A percentile compares a stretch with the other conserved stretches of the same genome.
phyloP scores from a whole-genome alignment of 805 yeast species.

The Wickerhamiella qilinensis region DNA sequence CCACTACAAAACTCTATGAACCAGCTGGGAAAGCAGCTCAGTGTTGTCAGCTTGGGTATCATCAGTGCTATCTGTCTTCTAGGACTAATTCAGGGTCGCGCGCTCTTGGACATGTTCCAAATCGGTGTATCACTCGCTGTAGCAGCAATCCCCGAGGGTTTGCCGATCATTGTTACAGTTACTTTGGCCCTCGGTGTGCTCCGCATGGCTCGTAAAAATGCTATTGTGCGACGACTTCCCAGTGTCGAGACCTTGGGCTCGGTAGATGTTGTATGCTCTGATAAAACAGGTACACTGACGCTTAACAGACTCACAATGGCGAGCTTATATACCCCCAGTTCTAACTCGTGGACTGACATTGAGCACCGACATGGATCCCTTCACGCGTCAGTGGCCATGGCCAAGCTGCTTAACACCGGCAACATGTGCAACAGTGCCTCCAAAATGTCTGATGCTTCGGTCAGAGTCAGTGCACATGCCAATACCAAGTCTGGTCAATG shows the following conservation, averaged over 20 bases:
- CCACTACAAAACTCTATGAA: constrained; percentile 95
- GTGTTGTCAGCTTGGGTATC: constrained; percentile 66
- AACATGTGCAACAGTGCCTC: constrained; percentile 23
- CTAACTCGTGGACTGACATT: constrained; percentile 11
- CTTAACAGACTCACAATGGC: constrained; percentile 28
- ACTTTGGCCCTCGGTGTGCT: constrained; percentile 91
- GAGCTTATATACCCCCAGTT: constrained; percentile 9
- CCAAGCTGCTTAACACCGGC: constrained; percentile 17
- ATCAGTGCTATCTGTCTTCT: constrained; percentile 84
- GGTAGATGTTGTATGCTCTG: constrained; percentile 37
- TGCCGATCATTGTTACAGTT: constrained; percentile 95
- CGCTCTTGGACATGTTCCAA: constrained; percentile 96
- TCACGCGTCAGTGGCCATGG: constrained; percentile 9
- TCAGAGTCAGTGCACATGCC: constrained; percentile 14
- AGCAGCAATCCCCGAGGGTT: constrained; percentile 98
- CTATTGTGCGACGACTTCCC: constrained; percentile 86
- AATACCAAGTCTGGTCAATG: constrained; percentile 59
- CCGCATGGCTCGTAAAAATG: constrained; percentile 88
- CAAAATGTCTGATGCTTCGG: constrained; percentile 9
- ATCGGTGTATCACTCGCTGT: constrained; percentile 95
- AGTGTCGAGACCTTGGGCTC: constrained; percentile 60
- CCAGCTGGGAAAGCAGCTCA: constrained; percentile 78
- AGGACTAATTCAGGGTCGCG: constrained; percentile 82
- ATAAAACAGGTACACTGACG: constrained; percentile 36
- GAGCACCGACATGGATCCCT: constrained; percentile 2